Evolutionary conservation across 345 rosid genomes (phyloP), one percentile per base, ranked within the genome.

Genomic region (Rhodamnia argentea): DNA sequence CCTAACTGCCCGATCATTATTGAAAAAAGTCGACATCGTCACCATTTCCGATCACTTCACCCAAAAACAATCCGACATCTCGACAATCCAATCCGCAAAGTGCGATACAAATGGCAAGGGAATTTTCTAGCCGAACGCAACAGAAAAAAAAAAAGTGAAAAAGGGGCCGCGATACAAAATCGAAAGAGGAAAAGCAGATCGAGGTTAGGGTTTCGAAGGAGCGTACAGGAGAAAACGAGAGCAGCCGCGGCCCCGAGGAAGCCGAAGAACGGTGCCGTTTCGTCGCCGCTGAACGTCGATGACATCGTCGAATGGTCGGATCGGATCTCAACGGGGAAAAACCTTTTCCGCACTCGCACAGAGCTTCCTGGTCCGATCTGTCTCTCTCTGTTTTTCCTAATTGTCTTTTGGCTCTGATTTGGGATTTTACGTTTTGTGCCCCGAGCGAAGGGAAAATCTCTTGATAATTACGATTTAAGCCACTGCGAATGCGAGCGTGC

Each of bases 161-260:
- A 55, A 23, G 29, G 51, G 20, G 51, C 70, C 12, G 84, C 82
- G 2, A 29, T 14, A 18, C 50, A 81, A 9, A 82, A 10, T 13
- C 83, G 47, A 58, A 22, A 47, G n/a, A 18, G 55, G 32, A 52
- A 4, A 24, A 56, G 51, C 50, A 11, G 10, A 85, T 58, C n/a
- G 47, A 83, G 60, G 64, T 40, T 83, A 64, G 82, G 64, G 85
- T 52, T 62, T 62, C 23, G 78, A 37, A 32, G 13, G 23, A 40
- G 12, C 58, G 22, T 90, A 91, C 93, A 91, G 85, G 93, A 91
- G 90, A 91, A 91, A 87, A 91, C 91, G 87, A 91, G 93, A 37
- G 93, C 93, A 1, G 93, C 90, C 13, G 93, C 93, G 76, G 93
- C 91, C 84, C 93, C 93, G 54, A 91, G 93, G 91, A 91, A 91